phyloP scores from a whole-genome alignment of 768 basidiomycete genomes.

The Cantharellus anzutake region DNA sequence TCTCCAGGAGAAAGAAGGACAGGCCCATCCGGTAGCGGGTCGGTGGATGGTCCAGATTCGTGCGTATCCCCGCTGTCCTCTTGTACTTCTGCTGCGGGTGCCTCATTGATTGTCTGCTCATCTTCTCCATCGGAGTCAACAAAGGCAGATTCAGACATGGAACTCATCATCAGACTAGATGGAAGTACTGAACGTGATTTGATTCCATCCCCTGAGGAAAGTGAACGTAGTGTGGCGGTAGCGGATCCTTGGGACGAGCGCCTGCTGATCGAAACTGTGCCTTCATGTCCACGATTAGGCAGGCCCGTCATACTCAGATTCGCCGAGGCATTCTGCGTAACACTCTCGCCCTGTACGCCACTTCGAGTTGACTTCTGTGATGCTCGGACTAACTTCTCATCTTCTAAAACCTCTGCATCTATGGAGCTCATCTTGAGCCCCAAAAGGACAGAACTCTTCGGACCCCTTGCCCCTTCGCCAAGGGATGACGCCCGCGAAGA shows the following conservation, averaged over 20 bases:
- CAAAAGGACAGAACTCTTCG: not conserved
- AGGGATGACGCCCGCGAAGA: constrained; percentile 15
- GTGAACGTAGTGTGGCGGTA: too few species aligned
- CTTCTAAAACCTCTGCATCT: not conserved
- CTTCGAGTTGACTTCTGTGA: not conserved
- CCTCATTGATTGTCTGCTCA: not conserved
- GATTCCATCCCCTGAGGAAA: not conserved
- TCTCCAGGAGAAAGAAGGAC: not conserved
- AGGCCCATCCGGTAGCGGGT: not conserved
- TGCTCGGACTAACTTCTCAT: not conserved
- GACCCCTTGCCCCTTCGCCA: not conserved
- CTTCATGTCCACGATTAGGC: too few species aligned
- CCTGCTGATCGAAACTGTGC: too few species aligned
- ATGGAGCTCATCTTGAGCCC: not conserved
- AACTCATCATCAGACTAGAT: not conserved
- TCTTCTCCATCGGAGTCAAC: not conserved
- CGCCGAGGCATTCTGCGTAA: not conserved
- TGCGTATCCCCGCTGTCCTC: too few species aligned
- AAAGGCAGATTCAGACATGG: not conserved
- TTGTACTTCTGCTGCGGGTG: too few species aligned
- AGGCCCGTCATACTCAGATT: not conserved
- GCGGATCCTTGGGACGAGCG: too few species aligned
- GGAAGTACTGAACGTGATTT: not conserved
- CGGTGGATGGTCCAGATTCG: not conserved
- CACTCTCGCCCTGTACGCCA: not conserved